phyloP scores from a whole-genome alignment of 2,329 filamentous ascomycete species.

The Epichloe festucae region DNA sequence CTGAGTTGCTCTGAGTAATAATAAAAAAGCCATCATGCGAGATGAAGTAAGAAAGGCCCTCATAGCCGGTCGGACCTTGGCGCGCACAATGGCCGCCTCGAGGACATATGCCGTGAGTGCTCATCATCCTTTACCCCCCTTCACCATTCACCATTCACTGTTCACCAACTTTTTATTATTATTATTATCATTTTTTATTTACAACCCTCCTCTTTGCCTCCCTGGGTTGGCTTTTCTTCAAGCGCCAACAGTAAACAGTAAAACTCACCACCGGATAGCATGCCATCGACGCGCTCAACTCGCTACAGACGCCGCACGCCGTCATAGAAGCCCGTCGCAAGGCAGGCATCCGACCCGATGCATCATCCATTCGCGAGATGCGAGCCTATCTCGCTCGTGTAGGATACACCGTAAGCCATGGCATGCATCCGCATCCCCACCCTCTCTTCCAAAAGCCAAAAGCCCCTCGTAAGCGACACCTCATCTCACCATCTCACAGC shows the following conservation, averaged over 20 bases:
- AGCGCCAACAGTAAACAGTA: background rate
- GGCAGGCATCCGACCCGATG: conserved; percentile 58
- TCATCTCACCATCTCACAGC: conserved; percentile 10
- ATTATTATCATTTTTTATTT: no score
- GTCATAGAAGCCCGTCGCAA: conserved; percentile 67
- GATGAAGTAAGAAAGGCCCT: background rate
- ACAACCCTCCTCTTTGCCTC: background rate
- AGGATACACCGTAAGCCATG: conserved; percentile 49
- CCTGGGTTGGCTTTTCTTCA: no score
- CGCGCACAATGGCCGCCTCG: conserved; percentile 17
- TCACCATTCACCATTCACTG: background rate
- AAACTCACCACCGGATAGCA: conserved; percentile 40
- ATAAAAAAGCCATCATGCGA: background rate
- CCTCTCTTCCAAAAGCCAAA: no score
- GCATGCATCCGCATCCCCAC: no score
- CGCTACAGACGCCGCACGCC: conserved; percentile 77
- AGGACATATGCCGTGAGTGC: conserved; percentile 23
- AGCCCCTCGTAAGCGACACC: no score
- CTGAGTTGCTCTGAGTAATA: background rate
- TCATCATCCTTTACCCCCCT: background rate
- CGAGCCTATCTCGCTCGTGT: conserved; percentile 62
- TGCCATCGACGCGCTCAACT: conserved; percentile 75
- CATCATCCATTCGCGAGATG: conserved; percentile 64
- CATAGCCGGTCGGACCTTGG: conserved; percentile 7
- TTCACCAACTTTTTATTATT: background rate